A percentile compares a stretch with the other conserved stretches of the same genome.
phyloP scores from a whole-genome alignment of 306 rosid species.

The Herpetospermum pedunculosum region DNA sequence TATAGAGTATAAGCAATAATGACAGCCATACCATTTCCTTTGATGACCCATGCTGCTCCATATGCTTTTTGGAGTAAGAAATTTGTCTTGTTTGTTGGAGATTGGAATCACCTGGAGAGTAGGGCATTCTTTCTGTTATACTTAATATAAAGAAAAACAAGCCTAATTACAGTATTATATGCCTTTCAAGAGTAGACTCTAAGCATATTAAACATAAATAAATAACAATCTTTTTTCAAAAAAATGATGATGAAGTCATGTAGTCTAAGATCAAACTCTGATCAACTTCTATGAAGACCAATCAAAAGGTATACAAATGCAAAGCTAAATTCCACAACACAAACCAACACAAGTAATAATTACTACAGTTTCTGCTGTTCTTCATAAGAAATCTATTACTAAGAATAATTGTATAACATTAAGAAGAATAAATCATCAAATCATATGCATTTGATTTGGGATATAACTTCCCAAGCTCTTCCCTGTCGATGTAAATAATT shows the following conservation, averaged over 20 bases:
- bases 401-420: background rate
- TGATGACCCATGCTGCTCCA: background rate
- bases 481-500: background rate
- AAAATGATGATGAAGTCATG: background rate
- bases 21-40: background rate
- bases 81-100: background rate
- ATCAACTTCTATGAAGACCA: background rate
- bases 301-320: background rate
- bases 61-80: background rate
- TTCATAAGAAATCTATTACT: background rate
- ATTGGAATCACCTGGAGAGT: background rate
- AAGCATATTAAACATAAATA: background rate
- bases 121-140: background rate
- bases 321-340: background rate
- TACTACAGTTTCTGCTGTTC: background rate
- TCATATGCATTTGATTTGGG: background rate
- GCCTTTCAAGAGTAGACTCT: background rate
- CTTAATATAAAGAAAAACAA: background rate
- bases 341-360: background rate
- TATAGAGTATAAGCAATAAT: background rate
- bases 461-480: background rate
- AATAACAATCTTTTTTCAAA: background rate
- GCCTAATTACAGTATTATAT: background rate
- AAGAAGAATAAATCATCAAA: background rate
- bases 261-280: background rate